Evolutionary conservation across 805 yeast species (phyloP), one percentile per base, ranked within the genome.

Genomic region (Barnettozyma botsteinii): DNA sequence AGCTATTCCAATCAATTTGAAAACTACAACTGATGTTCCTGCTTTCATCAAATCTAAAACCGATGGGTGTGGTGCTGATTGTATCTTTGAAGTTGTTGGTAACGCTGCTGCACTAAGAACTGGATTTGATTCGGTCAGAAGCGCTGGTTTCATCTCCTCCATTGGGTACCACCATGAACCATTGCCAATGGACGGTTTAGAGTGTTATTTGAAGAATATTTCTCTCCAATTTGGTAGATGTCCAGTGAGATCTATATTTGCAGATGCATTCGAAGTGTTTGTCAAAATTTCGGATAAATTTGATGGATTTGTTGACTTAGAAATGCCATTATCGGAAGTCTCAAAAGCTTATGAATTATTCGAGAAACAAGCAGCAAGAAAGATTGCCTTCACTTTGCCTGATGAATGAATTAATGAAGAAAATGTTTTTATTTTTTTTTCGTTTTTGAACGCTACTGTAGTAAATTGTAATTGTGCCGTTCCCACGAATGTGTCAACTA

Each of bases 161-260:
- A 63, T 78, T 19, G 85, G 85, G 2, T 77, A 77, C 67, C 79
- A 75, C 18, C 81, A 76, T 44, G 79, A 69, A 5, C 67, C 65
- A 1, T 52, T 78, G 9, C 82, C 83, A 5, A 73, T 78, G 51
- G 61, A 64, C 35, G 82, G 79, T 0, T 57, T 76, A 24, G 79
- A 78, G 37, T 74, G 79, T 43, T 78, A 78, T 49, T 53, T 69
- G 52, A 78, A 78, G 52, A 74, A 77, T 45, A 60, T 76, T 41
- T 72, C 73, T 10, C 50, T 77, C 31, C 77, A 78, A 24, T 78
- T 78, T 55, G 85, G 85, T 4, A 57, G 84, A 51, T 78, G 84
- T 55, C 82, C 80, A 29, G 75, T 75, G 4, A 69, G 78, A 67
- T 66, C 80, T 2, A 60, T 76, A 28, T 78, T 73, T 51, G 66